phyloP scores from a whole-genome alignment of 2,329 filamentous ascomycete species.

The Botrytis galanthina region DNA sequence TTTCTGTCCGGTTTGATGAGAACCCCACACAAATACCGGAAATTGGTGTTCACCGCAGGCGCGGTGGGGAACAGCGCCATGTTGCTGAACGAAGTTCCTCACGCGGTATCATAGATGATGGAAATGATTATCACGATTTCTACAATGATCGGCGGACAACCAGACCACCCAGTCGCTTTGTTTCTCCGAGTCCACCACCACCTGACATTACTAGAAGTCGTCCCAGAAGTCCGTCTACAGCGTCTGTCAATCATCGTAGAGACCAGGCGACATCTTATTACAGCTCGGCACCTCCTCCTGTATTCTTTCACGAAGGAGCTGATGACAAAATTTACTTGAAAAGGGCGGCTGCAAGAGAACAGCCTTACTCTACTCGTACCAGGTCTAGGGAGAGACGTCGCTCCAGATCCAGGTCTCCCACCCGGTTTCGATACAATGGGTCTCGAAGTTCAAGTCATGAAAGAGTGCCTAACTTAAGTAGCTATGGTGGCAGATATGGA shows the following conservation, averaged over 20 bases:
- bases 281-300: background rate
- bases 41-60: background rate
- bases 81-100: background rate
- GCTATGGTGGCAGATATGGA: background rate
- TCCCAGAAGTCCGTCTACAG: background rate
- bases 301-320: background rate
- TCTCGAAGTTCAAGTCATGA: constrained; percentile 8
- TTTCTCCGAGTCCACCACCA: background rate
- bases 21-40: background rate
- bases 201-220: background rate
- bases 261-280: background rate
- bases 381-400: background rate
- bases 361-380: background rate
- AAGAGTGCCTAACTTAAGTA: background rate
- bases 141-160: background rate
- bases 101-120: background rate
- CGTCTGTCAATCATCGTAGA: background rate
- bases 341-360: background rate
- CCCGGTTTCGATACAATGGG: background rate
- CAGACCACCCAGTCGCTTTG: background rate
- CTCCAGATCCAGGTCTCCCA: background rate
- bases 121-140: background rate
- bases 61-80: background rate
- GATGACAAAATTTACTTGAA: background rate
- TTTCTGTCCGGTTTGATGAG: constrained; percentile 10